Percentiles rank a stretch among this genome's conserved stretches.
Evolutionary conservation across 2,329 filamentous ascomycete genomes (phyloP).

Genomic region (Botryotinia calthae): DNA sequence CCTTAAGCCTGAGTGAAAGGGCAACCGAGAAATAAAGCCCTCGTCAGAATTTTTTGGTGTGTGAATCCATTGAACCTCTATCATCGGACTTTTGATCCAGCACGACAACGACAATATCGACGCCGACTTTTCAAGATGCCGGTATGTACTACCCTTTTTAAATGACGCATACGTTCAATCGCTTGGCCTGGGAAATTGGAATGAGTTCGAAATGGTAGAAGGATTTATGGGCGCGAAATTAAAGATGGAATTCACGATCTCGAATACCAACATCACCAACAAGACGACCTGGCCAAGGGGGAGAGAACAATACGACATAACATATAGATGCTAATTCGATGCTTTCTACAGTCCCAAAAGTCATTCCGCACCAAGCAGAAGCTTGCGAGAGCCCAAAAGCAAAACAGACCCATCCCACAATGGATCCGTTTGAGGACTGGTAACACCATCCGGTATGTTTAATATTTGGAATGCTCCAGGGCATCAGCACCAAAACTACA

Average conservation of each 20-base stretch:
- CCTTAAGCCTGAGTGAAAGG: neutral
- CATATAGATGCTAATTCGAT: slow-evolving; percentile 24
- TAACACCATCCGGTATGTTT: slow-evolving; percentile 93
- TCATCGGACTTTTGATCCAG: slow-evolving; percentile 9
- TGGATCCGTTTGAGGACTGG: slow-evolving; percentile 98
- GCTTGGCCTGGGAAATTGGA: neutral
- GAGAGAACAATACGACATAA: slow-evolving; percentile 22
- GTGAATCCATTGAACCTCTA: slow-evolving; percentile 10
- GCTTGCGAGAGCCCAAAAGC: slow-evolving; percentile 99
- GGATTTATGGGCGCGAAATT: slow-evolving; percentile 5
- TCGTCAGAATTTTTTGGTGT: slow-evolving; percentile 19
- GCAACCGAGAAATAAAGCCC: slow-evolving; percentile 22
- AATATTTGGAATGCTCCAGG: slow-evolving; percentile 15
- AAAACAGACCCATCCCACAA: slow-evolving; percentile 99
- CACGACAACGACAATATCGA: slow-evolving; percentile 31
- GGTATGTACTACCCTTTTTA: slow-evolving; percentile 42
- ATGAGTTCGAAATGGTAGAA: neutral
- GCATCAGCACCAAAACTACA: neutral
- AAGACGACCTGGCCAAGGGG: slow-evolving; percentile 9
- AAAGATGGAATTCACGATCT: neutral
- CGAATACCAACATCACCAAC: neutral
- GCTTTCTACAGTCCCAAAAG: slow-evolving; percentile 84
- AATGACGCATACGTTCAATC: neutral
- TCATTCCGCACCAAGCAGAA: slow-evolving; percentile 99
- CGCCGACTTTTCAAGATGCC: slow-evolving; percentile 51